phyloP scores from a whole-genome alignment of 164 flowering plant species.

The Cinnamomum chago region DNA sequence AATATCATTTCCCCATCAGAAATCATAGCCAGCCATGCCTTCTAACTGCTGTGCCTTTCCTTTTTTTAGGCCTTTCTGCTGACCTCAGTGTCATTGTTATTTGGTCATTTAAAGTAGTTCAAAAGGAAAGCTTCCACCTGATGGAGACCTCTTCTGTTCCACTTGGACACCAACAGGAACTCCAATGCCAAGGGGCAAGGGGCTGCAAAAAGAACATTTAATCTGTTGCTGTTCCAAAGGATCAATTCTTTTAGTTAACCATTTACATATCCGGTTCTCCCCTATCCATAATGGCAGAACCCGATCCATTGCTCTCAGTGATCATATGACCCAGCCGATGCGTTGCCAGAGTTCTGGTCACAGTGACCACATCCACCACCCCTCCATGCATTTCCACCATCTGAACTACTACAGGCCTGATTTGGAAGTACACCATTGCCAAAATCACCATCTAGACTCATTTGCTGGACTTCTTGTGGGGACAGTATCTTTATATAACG shows the following conservation, averaged over 20 bases:
- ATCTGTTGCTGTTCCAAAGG: neutral
- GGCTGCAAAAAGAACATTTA: neutral
- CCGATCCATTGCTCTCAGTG: no score
- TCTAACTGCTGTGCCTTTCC: neutral
- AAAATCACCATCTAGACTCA: conserved; percentile 94
- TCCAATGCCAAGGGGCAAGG: neutral
- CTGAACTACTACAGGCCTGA: conserved; percentile 96
- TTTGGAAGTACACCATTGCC: conserved; percentile 60
- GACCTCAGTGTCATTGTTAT: neutral
- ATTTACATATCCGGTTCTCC: neutral
- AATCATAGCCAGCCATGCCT: neutral
- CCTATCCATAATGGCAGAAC: neutral
- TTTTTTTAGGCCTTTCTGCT: neutral
- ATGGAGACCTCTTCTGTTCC: neutral
- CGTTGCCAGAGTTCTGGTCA: conserved; percentile 33
- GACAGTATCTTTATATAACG: conserved; percentile 85
- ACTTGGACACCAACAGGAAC: neutral
- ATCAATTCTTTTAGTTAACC: neutral
- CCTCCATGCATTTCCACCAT: conserved; percentile 54
- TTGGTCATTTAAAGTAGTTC: neutral
- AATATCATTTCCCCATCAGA: neutral
- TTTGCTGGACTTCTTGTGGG: conserved; percentile 93
- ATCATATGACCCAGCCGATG: conserved; percentile 29
- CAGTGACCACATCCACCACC: conserved; percentile 26
- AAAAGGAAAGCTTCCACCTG: neutral